Evolutionary conservation across 768 basidiomycete genomes (phyloP).

Genomic region (Trametes sanguinea): DNA sequence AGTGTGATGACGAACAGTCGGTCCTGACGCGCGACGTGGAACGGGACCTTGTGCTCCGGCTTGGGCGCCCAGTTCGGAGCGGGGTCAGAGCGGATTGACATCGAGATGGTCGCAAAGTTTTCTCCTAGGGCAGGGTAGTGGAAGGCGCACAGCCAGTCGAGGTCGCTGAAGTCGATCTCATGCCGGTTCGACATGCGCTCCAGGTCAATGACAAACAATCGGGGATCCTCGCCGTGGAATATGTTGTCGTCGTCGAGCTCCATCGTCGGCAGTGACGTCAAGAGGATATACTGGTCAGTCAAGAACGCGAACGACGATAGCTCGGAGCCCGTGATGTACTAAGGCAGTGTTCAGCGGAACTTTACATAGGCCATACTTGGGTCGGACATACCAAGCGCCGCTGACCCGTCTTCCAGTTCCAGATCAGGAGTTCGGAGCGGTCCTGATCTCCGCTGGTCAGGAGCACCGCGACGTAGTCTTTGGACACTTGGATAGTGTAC

Average conservation of each 20-base stretch:
- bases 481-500: conserved; percentile 57
- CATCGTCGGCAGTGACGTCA: conserved; percentile 24
- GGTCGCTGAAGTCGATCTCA: conserved; percentile 31
- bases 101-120: conserved; percentile 32
- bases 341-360: neutral
- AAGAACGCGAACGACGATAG: conserved; percentile 32
- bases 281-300: conserved; percentile 26
- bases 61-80: conserved; percentile 47
- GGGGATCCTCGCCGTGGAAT: conserved; percentile 25
- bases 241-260: conserved; percentile 27
- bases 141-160: conserved; percentile 42
- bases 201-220: conserved; percentile 46
- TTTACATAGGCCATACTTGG: neutral
- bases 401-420: conserved; percentile 67
- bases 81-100: conserved; percentile 57
- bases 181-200: conserved; percentile 33
- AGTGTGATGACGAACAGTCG: conserved; percentile 52
- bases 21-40: conserved; percentile 43
- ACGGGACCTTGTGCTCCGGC: conserved; percentile 43
- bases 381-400: conserved; percentile 47
- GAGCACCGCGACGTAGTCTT: conserved; percentile 52
- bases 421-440: conserved; percentile 53
- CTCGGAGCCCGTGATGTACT: conserved; percentile 20
- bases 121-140: conserved; percentile 41
- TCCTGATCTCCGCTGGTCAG: conserved; percentile 37